Conservation (phyloP, 148 eudicot species). For the Pharnaceum exiguum region DNA sequence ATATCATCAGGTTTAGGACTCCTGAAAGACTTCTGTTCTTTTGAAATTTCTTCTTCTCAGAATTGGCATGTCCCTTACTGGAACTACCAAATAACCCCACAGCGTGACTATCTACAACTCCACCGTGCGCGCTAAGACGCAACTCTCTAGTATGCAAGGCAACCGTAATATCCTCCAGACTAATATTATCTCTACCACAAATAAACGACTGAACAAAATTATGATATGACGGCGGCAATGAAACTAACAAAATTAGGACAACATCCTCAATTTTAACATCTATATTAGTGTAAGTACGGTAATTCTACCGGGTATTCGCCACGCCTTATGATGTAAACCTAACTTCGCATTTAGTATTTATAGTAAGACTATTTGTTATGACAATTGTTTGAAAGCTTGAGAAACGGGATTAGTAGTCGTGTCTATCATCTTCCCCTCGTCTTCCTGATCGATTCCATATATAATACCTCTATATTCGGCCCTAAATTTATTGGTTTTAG, state of each 20-base stretch:
- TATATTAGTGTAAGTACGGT: too few species aligned
- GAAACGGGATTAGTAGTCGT: too few species aligned
- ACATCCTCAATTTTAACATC: conserved; percentile 10
- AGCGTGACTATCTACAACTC: not conserved
- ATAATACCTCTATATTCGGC: too few species aligned
- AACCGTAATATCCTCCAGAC: conserved; percentile 9
- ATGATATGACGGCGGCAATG: conserved; percentile 6
- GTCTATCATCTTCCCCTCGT: too few species aligned
- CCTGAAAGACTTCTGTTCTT: not conserved
- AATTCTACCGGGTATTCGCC: too few species aligned
- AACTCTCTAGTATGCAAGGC: conserved; percentile 1
- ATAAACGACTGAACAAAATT: conserved; percentile 11
- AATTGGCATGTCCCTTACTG: not conserved
- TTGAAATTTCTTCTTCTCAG: not conserved
- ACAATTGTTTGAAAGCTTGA: too few species aligned
- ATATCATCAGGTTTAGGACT: conserved; percentile 1
- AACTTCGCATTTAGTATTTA: too few species aligned
- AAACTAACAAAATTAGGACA: conserved; percentile 8
- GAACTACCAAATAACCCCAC: not conserved
- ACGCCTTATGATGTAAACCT: too few species aligned
- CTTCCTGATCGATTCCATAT: too few species aligned
- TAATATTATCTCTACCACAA: conserved; percentile 1
- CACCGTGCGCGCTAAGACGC: conserved; percentile 2
- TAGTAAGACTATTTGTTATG: too few species aligned
- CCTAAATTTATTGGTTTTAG: too few species aligned